These are phyloP conservation scores for Fusarium sp. DNA, from an alignment of 2,329 filamentous ascomycete genomes.

Conservation along the genomic window DNA sequence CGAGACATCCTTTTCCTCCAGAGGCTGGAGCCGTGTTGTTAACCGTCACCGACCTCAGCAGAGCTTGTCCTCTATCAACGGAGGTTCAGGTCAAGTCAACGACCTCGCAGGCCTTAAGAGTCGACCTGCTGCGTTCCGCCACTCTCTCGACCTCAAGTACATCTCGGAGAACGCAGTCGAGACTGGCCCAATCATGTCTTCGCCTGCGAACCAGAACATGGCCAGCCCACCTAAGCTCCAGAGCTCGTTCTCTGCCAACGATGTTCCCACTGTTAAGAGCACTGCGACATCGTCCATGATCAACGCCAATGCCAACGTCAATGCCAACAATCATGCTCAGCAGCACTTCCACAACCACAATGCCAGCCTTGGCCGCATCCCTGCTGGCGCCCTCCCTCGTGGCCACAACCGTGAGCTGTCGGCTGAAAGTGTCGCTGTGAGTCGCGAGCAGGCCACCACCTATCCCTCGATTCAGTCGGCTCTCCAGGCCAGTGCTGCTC, in stretches of 20 bases:
- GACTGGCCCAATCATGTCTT: slow-evolving; percentile 52
- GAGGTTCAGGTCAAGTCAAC: slow-evolving; percentile 52
- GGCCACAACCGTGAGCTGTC: slow-evolving; percentile 81
- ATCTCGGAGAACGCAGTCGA: slow-evolving; percentile 59
- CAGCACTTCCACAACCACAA: slow-evolving; percentile 81
- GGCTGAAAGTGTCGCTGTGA: slow-evolving; percentile 55
- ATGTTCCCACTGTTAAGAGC: slow-evolving; percentile 86
- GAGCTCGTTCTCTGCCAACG: slow-evolving; percentile 89
- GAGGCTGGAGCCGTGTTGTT: slow-evolving; percentile 69
- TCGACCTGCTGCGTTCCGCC: slow-evolving; percentile 62
- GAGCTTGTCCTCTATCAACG: slow-evolving; percentile 62
- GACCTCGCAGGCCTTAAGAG: slow-evolving; percentile 60
- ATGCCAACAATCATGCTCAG: slow-evolving; percentile 68
- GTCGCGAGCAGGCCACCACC: slow-evolving; percentile 57
- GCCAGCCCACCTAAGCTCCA: slow-evolving; percentile 79
- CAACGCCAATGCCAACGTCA: slow-evolving; percentile 61
- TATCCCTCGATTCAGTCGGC: slow-evolving; percentile 75
- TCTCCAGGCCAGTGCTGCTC: slow-evolving; percentile 81
- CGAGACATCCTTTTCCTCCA: slow-evolving; percentile 57
- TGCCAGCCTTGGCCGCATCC: slow-evolving; percentile 83
- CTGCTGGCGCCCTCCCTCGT: slow-evolving; percentile 70
- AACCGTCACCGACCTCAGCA: slow-evolving; percentile 76
- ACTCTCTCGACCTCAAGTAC: slow-evolving; percentile 68
- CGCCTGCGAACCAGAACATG: slow-evolving; percentile 63
- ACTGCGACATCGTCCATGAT: slow-evolving; percentile 60